Evolutionary conservation across 2,329 filamentous ascomycete species (phyloP).

Genomic region (Cercospora canescens): DNA sequence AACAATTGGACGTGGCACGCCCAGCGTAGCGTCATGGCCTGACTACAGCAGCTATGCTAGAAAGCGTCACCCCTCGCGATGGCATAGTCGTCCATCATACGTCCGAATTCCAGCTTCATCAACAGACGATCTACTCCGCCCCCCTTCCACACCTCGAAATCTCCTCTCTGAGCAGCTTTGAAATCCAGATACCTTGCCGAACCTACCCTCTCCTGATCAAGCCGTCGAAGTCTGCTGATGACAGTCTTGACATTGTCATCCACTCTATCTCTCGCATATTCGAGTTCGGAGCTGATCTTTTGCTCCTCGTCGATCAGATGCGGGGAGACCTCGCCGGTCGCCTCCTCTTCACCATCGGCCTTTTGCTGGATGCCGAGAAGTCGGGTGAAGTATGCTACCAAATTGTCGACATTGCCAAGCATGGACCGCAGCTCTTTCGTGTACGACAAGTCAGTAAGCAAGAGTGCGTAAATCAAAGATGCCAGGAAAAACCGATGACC

Average conservation of each 20-base stretch:
- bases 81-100: conserved; percentile 20
- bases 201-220: conserved; percentile 56
- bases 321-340: conserved; percentile 66
- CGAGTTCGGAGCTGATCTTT: conserved; percentile 65
- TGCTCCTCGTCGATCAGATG: conserved; percentile 67
- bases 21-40: neutral
- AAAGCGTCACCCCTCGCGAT: conserved; percentile 1
- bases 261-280: conserved; percentile 63
- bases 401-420: conserved; percentile 74
- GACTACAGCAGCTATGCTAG: neutral
- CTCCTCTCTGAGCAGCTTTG: conserved; percentile 29
- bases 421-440: conserved; percentile 66
- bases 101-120: conserved; percentile 81
- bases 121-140: conserved; percentile 81
- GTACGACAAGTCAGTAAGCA: conserved; percentile 65
- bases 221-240: conserved; percentile 56
- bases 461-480: conserved; percentile 64
- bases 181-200: conserved; percentile 29
- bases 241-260: conserved; percentile 66
- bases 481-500: conserved; percentile 78
- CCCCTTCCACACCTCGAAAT: conserved; percentile 65
- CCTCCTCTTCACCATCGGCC: conserved; percentile 77
- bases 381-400: conserved; percentile 74
- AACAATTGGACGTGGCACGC: neutral
- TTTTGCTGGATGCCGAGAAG: conserved; percentile 75